These are phyloP conservation scores for Cladosporium phlei DNA, from an alignment of 2,329 filamentous ascomycete genomes.

Conservation along the genomic window DNA sequence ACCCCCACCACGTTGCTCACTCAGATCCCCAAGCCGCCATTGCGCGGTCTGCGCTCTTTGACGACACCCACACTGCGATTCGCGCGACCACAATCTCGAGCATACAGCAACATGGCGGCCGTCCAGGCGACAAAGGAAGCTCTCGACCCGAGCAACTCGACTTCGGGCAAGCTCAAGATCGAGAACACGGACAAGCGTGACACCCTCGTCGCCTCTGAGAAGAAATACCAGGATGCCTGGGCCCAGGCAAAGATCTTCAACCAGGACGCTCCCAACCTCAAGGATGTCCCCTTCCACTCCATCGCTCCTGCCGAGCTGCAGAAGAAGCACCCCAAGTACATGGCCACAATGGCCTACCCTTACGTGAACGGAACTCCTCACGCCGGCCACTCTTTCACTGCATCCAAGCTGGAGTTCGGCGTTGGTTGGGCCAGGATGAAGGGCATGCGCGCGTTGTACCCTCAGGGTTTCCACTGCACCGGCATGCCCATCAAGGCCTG, in stretches of 20 bases:
- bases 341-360: constrained; percentile 70
- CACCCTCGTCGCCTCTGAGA: constrained; percentile 74
- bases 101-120: constrained; percentile 40
- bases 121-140: constrained; percentile 49
- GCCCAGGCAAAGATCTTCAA: constrained; percentile 74
- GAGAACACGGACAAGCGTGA: constrained; percentile 84
- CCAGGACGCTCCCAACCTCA: constrained; percentile 72
- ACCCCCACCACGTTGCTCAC: constrained; percentile 28
- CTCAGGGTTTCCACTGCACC: constrained; percentile 91
- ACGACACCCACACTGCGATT: background rate
- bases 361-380: constrained; percentile 84
- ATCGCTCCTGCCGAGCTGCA: constrained; percentile 71
- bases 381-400: constrained; percentile 87
- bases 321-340: constrained; percentile 83
- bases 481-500: constrained; percentile 98
- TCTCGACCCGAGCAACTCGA: constrained; percentile 50
- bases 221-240: constrained; percentile 89
- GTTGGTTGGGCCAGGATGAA: constrained; percentile 84
- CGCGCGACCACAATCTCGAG: background rate
- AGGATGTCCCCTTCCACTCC: constrained; percentile 70
- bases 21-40: constrained; percentile 23
- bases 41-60: constrained; percentile 28
- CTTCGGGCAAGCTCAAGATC: constrained; percentile 60
- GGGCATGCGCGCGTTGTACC: constrained; percentile 81
- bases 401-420: constrained; percentile 88